These are phyloP conservation scores for Atalantia buxifolia DNA, from an alignment of 345 rosid species.

Conservation along the genomic window DNA sequence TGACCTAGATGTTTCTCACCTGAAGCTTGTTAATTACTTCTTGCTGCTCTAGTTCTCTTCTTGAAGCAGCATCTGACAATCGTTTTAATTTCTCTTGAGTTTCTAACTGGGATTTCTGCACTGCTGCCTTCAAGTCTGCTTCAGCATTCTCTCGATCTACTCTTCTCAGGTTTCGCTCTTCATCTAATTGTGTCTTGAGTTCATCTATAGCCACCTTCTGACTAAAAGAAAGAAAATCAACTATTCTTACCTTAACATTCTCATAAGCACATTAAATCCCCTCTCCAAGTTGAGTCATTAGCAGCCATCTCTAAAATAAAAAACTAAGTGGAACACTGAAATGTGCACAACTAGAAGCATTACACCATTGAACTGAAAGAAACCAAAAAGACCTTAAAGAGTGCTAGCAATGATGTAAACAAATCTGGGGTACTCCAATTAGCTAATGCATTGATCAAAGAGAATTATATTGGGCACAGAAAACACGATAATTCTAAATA, in stretches of 20 bases:
- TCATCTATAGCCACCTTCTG: constrained; percentile 77
- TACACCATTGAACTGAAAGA: not conserved
- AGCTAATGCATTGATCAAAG: not conserved
- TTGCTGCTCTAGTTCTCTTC: constrained; percentile 69
- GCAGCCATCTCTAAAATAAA: not conserved
- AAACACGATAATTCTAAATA: not conserved
- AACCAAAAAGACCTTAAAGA: not conserved
- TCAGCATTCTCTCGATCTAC: constrained; percentile 76
- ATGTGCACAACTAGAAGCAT: not conserved
- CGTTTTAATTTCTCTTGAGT: constrained; percentile 72
- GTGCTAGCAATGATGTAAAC: no score
- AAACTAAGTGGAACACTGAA: not conserved
- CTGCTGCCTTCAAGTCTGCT: constrained; percentile 67
- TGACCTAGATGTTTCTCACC: constrained; percentile 35
- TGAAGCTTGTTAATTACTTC: constrained; percentile 83
- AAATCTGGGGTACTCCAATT: constrained; percentile 7
- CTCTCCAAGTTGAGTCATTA: not conserved
- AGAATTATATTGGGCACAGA: not conserved
- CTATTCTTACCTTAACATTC: not conserved
- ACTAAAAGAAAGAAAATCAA: constrained; percentile 43
- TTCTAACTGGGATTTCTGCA: constrained; percentile 74
- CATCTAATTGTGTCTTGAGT: constrained; percentile 68
- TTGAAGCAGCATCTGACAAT: constrained; percentile 54
- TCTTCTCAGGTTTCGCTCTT: constrained; percentile 80
- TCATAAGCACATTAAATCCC: not conserved